Evolutionary conservation across 257 asterid genomes (phyloP), one percentile per base, ranked within the genome.

Genomic region (Forsythia suspensa): DNA sequence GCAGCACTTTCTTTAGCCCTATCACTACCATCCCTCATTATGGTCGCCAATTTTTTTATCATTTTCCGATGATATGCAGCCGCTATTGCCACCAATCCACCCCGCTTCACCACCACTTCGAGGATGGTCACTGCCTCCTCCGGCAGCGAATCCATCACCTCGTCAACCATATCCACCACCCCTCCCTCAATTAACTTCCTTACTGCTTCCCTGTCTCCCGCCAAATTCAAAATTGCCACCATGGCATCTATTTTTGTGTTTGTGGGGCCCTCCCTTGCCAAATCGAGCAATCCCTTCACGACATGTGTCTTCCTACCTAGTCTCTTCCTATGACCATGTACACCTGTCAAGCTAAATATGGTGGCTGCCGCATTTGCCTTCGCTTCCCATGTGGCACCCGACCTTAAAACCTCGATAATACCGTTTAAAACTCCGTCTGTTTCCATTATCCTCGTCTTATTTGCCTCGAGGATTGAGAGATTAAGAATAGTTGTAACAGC

Each of bases 321-420:
- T 78, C 61, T 88, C 85, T 91, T 91, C 48, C 94, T 80, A 74
- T 87, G 83, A 0, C 89, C 92, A 34, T 84, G 92, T 10, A 90
- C 85, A 0, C 92, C 84, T 4, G 95, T 88, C 86, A 94, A 74
- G 87, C 97, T 92, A 34, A 92, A 91, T 1, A 94, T 80, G 12
- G 97, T 89, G 24, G 98, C 98, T 16, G 97, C 98, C 13, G 98
- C 97, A 18, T 92, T 94, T 51, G 95, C 98, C 75, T 92, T 94
- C 10, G 97, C 94, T 82, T 94, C 98, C 97, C 97, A 92, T 3
- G 96, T 88, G 76, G 95, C 92, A 7, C 97, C 97, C 0, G 95
- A 88, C 34, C 92, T 84, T 77, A 94, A 52, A 68, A 94, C 97
- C 85, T 92, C 96, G 13, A 94, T 84, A 1, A 91, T 88, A 20